A percentile compares a stretch with the other conserved stretches of the same genome.
Conservation (phyloP, 2,329 filamentous ascomycete species). For the Fusarium sp. region DNA sequence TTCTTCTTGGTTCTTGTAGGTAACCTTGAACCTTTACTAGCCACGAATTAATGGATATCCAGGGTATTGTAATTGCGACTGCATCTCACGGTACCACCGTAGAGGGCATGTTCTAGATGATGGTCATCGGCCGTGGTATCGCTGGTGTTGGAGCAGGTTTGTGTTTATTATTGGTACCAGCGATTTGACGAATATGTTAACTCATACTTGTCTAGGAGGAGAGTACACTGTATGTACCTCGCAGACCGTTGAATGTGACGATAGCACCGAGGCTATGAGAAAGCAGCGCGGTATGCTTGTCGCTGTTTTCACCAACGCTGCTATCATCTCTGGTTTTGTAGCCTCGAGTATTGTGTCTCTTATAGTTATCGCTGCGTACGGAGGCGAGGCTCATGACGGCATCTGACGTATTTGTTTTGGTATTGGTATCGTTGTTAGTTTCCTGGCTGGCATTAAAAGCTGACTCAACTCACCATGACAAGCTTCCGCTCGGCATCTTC, state of each 20-base stretch:
- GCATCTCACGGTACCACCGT: background rate
- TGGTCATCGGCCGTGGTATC: conserved; percentile 1
- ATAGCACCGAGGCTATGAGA: background rate
- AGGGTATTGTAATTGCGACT: conserved; percentile 1
- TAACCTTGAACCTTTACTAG: accelerated
- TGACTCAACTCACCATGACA: background rate
- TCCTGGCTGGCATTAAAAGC: accelerated
- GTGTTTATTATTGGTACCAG: no score
- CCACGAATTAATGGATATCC: accelerated
- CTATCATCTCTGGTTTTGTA: conserved; percentile 1
- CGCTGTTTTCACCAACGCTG: conserved; percentile 1
- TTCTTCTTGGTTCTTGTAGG: conserved; percentile 2
- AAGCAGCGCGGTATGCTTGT: conserved; percentile 8
- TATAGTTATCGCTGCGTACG: background rate
- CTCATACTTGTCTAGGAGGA: background rate
- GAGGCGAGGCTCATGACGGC: background rate
- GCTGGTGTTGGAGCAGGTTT: conserved; percentile 8
- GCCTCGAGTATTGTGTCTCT: background rate
- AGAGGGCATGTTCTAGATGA: conserved; percentile 12
- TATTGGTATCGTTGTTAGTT: background rate
- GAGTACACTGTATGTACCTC: conserved; percentile 2
- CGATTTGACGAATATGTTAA: background rate
- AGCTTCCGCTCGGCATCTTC: conserved; percentile 8
- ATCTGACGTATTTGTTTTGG: conserved; percentile 3
- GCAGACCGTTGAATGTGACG: background rate